phyloP scores from a whole-genome alignment of 768 basidiomycete genomes.

The Agrocybe praecox region DNA sequence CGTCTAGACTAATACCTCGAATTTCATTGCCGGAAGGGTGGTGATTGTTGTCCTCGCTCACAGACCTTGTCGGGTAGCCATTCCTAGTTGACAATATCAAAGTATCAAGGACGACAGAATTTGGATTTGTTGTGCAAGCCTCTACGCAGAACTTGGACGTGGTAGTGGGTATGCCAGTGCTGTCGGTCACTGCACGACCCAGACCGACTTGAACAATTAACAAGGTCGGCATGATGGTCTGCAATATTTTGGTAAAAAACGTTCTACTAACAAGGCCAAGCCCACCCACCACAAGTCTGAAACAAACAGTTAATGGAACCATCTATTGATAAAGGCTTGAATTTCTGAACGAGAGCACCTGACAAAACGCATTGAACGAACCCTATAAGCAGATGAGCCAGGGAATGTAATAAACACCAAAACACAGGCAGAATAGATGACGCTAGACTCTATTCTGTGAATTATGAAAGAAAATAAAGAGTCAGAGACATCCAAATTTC shows the following conservation, averaged over 20 bases:
- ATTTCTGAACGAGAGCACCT: neutral
- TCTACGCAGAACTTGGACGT: conserved; percentile 1
- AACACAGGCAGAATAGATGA: conserved; percentile 26
- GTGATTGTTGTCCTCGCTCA: neutral
- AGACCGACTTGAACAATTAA: conserved; percentile 27
- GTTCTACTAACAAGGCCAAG: neutral
- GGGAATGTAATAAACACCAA: conserved; percentile 18
- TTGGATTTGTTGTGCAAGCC: neutral
- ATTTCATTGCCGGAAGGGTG: neutral
- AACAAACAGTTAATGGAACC: conserved; percentile 4
- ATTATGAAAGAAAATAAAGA: neutral
- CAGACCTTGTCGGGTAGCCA: neutral
- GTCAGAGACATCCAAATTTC: too few relatives aligned
- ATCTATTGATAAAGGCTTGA: conserved; percentile 2
- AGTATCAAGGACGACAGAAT: conserved; percentile 16
- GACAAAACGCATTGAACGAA: conserved; percentile 9
- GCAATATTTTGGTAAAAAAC: neutral
- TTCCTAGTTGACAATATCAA: neutral
- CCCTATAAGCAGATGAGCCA: conserved; percentile 1
- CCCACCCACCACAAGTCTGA: conserved; percentile 28
- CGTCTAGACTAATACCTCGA: neutral
- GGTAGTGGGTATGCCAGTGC: neutral
- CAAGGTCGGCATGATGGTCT: too few relatives aligned
- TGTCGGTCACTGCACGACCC: conserved; percentile 5
- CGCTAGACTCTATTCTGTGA: conserved; percentile 23